Base-by-base conservation (phyloP, 1,284 basidiomycete species). In the Boletus sp. region DNA sequence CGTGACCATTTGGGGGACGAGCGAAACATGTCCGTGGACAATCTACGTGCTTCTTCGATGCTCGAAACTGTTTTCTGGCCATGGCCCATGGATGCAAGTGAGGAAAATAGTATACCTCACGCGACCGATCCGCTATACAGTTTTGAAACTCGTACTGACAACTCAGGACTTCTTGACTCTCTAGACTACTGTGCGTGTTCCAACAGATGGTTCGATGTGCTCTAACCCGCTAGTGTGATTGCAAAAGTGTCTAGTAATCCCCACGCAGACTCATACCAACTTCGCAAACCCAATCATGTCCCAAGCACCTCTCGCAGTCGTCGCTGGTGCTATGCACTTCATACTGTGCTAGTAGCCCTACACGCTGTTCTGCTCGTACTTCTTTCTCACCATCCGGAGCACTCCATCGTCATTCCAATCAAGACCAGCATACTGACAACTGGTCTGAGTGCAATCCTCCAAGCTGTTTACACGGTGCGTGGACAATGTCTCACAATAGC, bases 391-490 rank as follows among this genome's bases (percentile, higher is more conserved):
- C 52, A 53, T 17, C 38, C 52, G 4, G 52, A 53, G 21, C 52
- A 53, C 17, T 30, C 37, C 16, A 13, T 43, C 14, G 10, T 43
- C 23, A 43, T 53, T 43, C 28, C 52, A 14, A 5, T 53, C 19
- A 21, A 43, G 21, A 53, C 7, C 38, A 21, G 17, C 14, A 9
- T 35, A 6, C 21, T 43, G 52, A 43, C 38, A 23, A 53, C 25
- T 7, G 38, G 37, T 28, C 27, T 53, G 38, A 53, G 38, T 14
- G 52, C 38, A 8, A 8, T 53, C 27, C 52, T 53, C 8, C 52
- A 53, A 31, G 52, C 52, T 25, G 17, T 53, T 43, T 53, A 53
- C 28, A 30, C 38, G 16, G 52, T 43, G 35, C 25, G 50, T 38
- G 19, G 11, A 30, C 1, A 5, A 30, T 27, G 13, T 40, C 27